Conservation (phyloP, 805 yeast species). For the Candida boleticola region DNA sequence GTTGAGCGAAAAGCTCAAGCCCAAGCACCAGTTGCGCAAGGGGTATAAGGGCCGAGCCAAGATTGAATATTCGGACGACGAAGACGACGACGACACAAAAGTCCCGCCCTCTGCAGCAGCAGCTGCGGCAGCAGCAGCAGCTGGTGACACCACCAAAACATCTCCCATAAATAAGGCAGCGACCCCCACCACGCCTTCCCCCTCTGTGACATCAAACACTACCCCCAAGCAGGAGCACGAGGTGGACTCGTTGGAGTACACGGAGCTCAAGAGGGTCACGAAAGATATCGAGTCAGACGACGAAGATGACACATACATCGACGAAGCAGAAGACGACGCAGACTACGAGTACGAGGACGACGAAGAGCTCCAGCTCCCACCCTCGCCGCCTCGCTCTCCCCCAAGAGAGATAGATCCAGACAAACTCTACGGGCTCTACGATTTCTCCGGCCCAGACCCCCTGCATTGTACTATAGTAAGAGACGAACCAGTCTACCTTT, state of each 20-base stretch:
- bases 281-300: slow-evolving; percentile 10
- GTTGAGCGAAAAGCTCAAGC: neutral
- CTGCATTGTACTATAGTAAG: slow-evolving; percentile 79
- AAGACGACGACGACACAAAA: slow-evolving; percentile 1
- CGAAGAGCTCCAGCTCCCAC: slow-evolving; percentile 42
- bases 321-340: slow-evolving; percentile 17
- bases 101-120: slow-evolving; percentile 1
- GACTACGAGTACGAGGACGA: slow-evolving; percentile 37
- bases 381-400: slow-evolving; percentile 75
- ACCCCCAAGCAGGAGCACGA: slow-evolving; percentile 4
- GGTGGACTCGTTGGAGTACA: no score
- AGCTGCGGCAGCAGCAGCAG: neutral
- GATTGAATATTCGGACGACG: slow-evolving; percentile 1
- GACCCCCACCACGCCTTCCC: neutral
- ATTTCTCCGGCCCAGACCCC: slow-evolving; percentile 88
- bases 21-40: slow-evolving; percentile 2
- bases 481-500: slow-evolving; percentile 77
- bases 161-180: neutral
- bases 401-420: slow-evolving; percentile 81
- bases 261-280: no score
- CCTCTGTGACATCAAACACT: neutral
- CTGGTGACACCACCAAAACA: neutral
- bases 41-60: slow-evolving; percentile 1
- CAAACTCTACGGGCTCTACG: slow-evolving; percentile 80
- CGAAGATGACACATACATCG: slow-evolving; percentile 5